A percentile compares a stretch with the other conserved stretches of the same genome.
These are phyloP conservation scores for Clonostachys rosea DNA, from an alignment of 2,329 filamentous ascomycete genomes.

Conservation along the genomic window DNA sequence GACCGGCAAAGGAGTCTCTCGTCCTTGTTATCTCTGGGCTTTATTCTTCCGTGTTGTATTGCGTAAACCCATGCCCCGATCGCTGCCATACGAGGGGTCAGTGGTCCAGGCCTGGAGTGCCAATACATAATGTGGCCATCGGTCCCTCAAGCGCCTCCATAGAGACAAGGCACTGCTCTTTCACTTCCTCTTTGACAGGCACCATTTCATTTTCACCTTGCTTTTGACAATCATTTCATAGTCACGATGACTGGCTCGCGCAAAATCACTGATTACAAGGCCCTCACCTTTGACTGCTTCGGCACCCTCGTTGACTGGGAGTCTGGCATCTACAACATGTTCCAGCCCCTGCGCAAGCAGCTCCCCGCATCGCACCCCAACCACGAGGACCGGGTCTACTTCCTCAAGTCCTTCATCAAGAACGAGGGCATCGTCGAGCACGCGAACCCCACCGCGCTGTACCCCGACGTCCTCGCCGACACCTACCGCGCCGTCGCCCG, in stretches of 20 bases:
- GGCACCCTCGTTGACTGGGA: constrained; percentile 80
- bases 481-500: constrained; percentile 30
- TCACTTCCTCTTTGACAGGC: not conserved
- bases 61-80: too few species aligned
- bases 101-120: too few species aligned
- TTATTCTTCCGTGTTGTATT: too few species aligned
- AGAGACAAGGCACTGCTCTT: not conserved
- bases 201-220: not conserved
- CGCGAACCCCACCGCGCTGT: constrained; percentile 45
- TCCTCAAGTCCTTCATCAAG: constrained; percentile 43
- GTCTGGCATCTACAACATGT: constrained; percentile 50
- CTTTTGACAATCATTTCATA: not conserved
- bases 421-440: constrained; percentile 43
- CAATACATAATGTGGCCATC: too few species aligned
- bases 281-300: constrained; percentile 72
- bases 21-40: too few species aligned
- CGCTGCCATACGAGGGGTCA: too few species aligned
- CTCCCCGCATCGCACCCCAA: constrained; percentile 29
- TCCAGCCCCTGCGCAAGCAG: constrained; percentile 41
- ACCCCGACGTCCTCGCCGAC: constrained; percentile 29
- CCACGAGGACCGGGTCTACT: constrained; percentile 27
- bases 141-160: too few species aligned
- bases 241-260: constrained; percentile 5
- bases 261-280: constrained; percentile 20
- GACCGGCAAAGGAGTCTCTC: too few species aligned